These are phyloP conservation scores for Ceratobasidium sp. DNA, from an alignment of 1,284 basidiomycete genomes.

Conservation along the genomic window DNA sequence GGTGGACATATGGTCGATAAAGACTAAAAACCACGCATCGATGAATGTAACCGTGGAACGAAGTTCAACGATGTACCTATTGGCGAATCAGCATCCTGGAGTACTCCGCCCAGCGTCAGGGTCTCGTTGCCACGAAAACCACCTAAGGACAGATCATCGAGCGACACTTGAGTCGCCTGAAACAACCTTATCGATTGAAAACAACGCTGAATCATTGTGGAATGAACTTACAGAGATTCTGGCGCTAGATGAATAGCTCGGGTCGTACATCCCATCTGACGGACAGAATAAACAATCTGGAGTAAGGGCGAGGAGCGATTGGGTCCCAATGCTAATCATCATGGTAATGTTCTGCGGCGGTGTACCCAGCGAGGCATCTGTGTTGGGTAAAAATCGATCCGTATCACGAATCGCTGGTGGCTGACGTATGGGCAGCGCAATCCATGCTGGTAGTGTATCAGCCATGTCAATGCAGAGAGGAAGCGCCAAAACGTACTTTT, in stretches of 20 bases:
- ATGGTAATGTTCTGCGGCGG: slow-evolving; percentile 40
- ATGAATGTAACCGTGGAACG: not conserved
- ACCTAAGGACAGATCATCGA: slow-evolving; percentile 7
- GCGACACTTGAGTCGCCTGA: slow-evolving; percentile 4
- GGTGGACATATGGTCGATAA: slow-evolving; percentile 28
- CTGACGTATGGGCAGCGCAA: slow-evolving; percentile 12
- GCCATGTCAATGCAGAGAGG: not conserved
- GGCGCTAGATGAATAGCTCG: slow-evolving; percentile 10
- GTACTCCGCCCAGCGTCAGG: slow-evolving; percentile 34
- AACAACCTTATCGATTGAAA: not conserved
- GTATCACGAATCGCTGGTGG: not conserved
- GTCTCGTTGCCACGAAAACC: slow-evolving; percentile 29
- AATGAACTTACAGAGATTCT: slow-evolving; percentile 1
- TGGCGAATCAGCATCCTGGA: slow-evolving; percentile 23
- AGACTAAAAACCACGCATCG: not conserved
- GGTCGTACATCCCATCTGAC: slow-evolving; percentile 33
- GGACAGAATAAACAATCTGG: slow-evolving; percentile 40
- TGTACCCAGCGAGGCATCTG: slow-evolving; percentile 23
- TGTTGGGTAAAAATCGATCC: not conserved
- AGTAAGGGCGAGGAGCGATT: slow-evolving; percentile 20
- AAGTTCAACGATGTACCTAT: not conserved
- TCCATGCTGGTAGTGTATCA: slow-evolving; percentile 21
- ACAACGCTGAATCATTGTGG: not conserved
- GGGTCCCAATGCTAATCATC: not conserved
- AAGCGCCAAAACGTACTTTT: not conserved